A percentile compares a stretch with the other conserved stretches of the same genome.
Conservation (phyloP, 2,329 filamentous ascomycete genomes). For the Leptosphaerulina australis region DNA sequence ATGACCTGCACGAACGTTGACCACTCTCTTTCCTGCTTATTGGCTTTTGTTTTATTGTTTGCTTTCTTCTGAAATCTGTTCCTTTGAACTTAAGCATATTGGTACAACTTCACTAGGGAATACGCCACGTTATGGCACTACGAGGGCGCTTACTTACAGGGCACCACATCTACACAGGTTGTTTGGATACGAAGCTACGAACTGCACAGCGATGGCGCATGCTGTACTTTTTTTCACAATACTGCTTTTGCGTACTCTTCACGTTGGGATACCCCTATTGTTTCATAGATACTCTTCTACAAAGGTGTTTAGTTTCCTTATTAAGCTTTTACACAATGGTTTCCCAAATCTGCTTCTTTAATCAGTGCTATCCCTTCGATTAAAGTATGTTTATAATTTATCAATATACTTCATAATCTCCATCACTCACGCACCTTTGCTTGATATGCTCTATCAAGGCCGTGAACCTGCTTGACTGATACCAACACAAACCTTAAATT, state of each 20-base stretch:
- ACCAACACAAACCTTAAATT: not conserved
- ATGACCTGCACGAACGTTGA: constrained; percentile 15
- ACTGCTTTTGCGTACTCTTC: not conserved
- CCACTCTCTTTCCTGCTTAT: not conserved
- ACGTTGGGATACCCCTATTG: constrained; percentile 4
- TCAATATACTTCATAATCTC: not conserved
- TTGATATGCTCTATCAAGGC: not conserved
- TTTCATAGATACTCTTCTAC: not conserved
- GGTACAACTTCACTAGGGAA: not conserved
- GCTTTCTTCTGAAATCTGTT: not conserved
- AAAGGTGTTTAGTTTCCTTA: not conserved
- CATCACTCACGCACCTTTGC: no score
- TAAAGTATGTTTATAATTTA: constrained; percentile 1
- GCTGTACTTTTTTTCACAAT: not conserved
- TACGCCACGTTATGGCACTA: not conserved
- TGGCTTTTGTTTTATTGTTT: not conserved
- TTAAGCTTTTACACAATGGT: not conserved
- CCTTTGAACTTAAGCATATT: not conserved
- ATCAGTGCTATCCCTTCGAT: not conserved
- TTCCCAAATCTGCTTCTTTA: not conserved
- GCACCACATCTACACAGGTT: constrained; percentile 5
- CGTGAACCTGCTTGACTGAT: not conserved
- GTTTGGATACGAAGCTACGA: constrained; percentile 13
- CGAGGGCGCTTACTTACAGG: constrained; percentile 5
- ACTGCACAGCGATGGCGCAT: constrained; percentile 18